These are phyloP conservation scores for Astragalus glycyphyllos DNA, from an alignment of 306 rosid species.

Conservation along the genomic window DNA sequence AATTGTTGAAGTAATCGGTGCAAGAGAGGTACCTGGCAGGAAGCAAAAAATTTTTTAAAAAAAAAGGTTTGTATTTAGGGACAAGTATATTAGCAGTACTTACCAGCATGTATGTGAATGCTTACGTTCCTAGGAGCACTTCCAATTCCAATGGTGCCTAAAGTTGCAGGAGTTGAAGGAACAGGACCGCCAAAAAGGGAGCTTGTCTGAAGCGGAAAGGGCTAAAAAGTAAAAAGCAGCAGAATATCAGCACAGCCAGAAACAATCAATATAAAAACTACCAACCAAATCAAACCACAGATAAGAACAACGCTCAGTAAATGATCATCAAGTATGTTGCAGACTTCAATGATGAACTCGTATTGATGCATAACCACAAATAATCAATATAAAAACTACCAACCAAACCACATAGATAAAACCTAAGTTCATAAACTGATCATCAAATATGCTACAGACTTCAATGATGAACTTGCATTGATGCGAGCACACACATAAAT, in stretches of 20 bases:
- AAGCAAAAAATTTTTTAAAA: conserved; percentile 42
- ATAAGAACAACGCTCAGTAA: conserved; percentile 5
- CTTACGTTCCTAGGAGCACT: conserved; percentile 85
- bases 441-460: conserved; percentile 22
- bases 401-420: conserved; percentile 14
- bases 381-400: conserved; percentile 25
- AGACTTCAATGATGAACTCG: conserved; percentile 14
- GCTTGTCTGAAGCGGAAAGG: conserved; percentile 85
- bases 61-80: conserved; percentile 19
- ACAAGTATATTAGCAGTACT: conserved; percentile 29
- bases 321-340: conserved; percentile 28
- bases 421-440: not conserved
- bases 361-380: conserved; percentile 19
- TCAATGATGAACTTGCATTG: conserved; percentile 24
- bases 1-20: conserved; percentile 68
- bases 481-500: conserved; percentile 10
- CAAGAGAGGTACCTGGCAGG: conserved; percentile 56
- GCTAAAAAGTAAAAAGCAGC: conserved; percentile 78
- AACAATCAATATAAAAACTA: conserved; percentile 30
- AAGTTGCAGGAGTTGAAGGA: conserved; percentile 67
- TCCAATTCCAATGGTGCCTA: conserved; percentile 85
- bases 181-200: conserved; percentile 73
- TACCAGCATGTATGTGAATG: conserved; percentile 99
- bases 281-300: conserved; percentile 2
- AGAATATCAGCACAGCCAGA: conserved; percentile 33